A percentile compares a stretch with the other conserved stretches of the same genome.
Evolutionary conservation across 164 flowering plant species (phyloP).

Genomic region (Malania oleifera): DNA sequence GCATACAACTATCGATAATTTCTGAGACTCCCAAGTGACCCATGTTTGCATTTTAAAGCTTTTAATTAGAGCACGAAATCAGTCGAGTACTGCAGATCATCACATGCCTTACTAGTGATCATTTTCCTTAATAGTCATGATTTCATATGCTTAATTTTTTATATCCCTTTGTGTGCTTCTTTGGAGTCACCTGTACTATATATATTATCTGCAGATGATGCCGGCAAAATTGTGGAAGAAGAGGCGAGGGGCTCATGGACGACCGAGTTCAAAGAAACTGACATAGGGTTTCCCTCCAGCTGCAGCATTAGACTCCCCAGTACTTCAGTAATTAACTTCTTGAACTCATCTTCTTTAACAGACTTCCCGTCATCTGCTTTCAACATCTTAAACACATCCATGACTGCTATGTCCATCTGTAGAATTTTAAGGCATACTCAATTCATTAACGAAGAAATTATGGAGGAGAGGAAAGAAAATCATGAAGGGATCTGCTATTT

Average conservation of each 20-base stretch:
- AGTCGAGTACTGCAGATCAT: neutral
- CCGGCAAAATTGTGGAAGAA: constrained; percentile 42
- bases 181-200: neutral
- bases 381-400: constrained; percentile 49
- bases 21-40: too few species aligned
- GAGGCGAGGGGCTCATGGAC: constrained; percentile 79
- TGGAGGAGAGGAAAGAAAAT: too few species aligned
- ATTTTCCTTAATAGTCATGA: neutral
- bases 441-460: too few species aligned
- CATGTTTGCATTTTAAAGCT: too few species aligned
- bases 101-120: neutral
- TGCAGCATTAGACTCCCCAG: constrained; percentile 82
- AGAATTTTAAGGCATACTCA: neutral
- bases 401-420: constrained; percentile 68
- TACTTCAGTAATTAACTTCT: constrained; percentile 59
- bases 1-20: too few species aligned
- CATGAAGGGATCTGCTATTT: too few species aligned
- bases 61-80: neutral
- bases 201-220: constrained; percentile 13
- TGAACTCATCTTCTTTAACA: constrained; percentile 77
- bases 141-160: neutral
- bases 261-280: constrained; percentile 67
- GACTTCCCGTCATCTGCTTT: constrained; percentile 61
- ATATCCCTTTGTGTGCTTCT: neutral
- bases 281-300: constrained; percentile 66